Percentiles rank a stretch among this genome's conserved stretches.
These are phyloP conservation scores for Sugiyamaella pinicola DNA, from an alignment of 1,139 yeast species.

Conservation along the genomic window DNA sequence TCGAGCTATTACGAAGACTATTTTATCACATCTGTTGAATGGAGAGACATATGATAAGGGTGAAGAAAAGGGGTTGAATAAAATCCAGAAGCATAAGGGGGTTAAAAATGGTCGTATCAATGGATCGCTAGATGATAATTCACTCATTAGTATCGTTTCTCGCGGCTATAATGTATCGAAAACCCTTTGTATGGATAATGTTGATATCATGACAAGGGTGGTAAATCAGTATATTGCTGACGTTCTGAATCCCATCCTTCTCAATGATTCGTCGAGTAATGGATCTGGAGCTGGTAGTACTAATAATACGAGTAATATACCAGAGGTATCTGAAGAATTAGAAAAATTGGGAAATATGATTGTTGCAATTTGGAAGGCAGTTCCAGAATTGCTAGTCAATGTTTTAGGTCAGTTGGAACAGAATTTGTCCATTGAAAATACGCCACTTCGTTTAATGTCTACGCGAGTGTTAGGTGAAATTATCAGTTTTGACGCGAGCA, in stretches of 20 bases:
- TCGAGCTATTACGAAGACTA: conserved; percentile 58
- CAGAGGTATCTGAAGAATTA: conserved; percentile 35
- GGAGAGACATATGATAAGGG: conserved; percentile 9
- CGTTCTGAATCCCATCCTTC: conserved; percentile 47
- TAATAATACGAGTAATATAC: conserved; percentile 33
- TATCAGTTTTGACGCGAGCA: conserved; percentile 51
- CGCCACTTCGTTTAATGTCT: conserved; percentile 63
- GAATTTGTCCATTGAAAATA: conserved; percentile 69
- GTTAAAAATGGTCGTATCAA: conserved; percentile 31
- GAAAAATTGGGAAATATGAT: conserved; percentile 52
- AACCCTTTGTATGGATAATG: conserved; percentile 67
- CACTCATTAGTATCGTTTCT: conserved; percentile 41
- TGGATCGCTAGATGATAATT: conserved; percentile 32
- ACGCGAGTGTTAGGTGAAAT: conserved; percentile 74
- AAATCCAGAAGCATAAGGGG: neutral
- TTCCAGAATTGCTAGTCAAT: conserved; percentile 73
- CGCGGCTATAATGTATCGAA: conserved; percentile 71
- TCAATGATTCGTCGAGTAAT: conserved; percentile 29
- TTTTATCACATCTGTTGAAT: conserved; percentile 55
- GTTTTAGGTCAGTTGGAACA: conserved; percentile 81
- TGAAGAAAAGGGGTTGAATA: neutral
- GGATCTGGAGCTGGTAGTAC: too few relatives aligned
- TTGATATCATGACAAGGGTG: conserved; percentile 75
- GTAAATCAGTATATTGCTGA: conserved; percentile 83
- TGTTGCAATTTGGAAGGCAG: conserved; percentile 71